Evolutionary conservation across 306 rosid species (phyloP).

Genomic region (Argentina anserina): DNA sequence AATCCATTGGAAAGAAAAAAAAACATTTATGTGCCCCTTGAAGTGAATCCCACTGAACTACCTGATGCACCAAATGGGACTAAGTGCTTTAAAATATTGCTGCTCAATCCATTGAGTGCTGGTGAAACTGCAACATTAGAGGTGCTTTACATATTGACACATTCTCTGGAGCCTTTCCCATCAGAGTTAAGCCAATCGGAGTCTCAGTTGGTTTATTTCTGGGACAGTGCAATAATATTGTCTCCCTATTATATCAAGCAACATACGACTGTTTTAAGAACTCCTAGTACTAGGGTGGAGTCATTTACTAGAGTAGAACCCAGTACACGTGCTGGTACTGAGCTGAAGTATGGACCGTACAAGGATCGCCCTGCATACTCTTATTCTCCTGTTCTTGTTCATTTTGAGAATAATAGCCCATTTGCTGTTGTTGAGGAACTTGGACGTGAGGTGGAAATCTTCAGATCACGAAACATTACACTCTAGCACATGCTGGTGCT

Average conservation of each 20-base stretch:
- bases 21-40: constrained; percentile 72
- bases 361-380: constrained; percentile 59
- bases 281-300: constrained; percentile 75
- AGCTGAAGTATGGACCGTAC: constrained; percentile 86
- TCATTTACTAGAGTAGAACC: constrained; percentile 80
- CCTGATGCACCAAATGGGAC: constrained; percentile 85
- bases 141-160: constrained; percentile 78
- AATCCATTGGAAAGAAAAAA: constrained; percentile 49
- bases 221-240: constrained; percentile 75
- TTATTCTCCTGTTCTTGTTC: constrained; percentile 76
- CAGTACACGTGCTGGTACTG: constrained; percentile 60
- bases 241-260: constrained; percentile 86
- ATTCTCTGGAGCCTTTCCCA: constrained; percentile 85
- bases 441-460: constrained; percentile 89
- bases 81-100: constrained; percentile 53
- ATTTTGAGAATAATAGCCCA: constrained; percentile 90
- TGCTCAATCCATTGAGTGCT: constrained; percentile 53
- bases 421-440: constrained; percentile 95
- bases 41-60: constrained; percentile 57
- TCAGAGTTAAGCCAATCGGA: constrained; percentile 87
- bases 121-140: constrained; percentile 72
- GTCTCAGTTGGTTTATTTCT: constrained; percentile 83
- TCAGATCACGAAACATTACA: constrained; percentile 83
- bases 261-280: constrained; percentile 75
- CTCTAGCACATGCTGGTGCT: constrained; percentile 79